Conservation (phyloP, 768 basidiomycete species). For the Rhizopogon vinicolor region DNA sequence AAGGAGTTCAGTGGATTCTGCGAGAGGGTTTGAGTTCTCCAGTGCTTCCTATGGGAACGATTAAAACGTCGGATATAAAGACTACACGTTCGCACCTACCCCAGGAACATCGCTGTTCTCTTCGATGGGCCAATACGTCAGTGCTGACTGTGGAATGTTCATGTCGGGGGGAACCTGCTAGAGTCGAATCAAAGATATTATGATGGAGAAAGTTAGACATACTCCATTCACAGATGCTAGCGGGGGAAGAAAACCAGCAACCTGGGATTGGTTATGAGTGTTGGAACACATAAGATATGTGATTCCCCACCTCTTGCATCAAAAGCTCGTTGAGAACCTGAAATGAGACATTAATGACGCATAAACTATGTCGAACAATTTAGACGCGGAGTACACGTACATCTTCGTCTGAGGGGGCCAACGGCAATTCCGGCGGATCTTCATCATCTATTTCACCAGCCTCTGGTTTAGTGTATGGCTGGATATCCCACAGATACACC, state of each 20-base stretch:
- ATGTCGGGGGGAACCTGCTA: background rate
- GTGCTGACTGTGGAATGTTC: background rate
- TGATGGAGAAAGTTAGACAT: background rate
- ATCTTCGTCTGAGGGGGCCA: conserved; percentile 1
- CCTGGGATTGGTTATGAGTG: background rate
- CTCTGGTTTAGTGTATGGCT: conserved; percentile 17
- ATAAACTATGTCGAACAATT: background rate
- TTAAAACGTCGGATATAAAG: background rate
- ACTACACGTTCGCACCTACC: background rate
- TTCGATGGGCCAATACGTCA: background rate
- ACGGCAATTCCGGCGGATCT: background rate
- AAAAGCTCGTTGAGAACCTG: background rate
- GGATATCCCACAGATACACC: conserved; percentile 28
- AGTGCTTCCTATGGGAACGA: background rate
- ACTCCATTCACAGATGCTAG: background rate
- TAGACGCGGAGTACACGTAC: background rate
- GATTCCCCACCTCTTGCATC: background rate
- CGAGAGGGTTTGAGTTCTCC: background rate
- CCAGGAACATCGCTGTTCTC: background rate
- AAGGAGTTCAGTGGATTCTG: background rate
- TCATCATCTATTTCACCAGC: conserved; percentile 11
- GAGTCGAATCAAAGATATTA: background rate
- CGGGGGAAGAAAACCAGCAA: conserved; percentile 1
- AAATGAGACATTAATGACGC: background rate
- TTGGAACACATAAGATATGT: background rate